Percentiles rank a stretch among this genome's conserved stretches.
phyloP scores from a whole-genome alignment of 129 eudicot genomes.

The Tanacetum coccineum region DNA sequence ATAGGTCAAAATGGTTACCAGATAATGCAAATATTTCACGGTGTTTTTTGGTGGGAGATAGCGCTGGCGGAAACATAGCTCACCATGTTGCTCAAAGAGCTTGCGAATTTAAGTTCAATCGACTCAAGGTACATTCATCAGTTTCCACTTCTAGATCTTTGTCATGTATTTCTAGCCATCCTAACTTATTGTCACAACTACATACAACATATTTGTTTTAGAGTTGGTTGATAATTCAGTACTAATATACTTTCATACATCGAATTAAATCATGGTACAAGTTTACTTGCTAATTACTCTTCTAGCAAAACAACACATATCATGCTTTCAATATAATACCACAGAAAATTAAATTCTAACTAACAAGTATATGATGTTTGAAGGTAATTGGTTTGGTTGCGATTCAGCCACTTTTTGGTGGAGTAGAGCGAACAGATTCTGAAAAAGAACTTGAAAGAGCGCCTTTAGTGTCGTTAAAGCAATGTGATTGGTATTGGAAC shows the following conservation, averaged over 20 bases:
- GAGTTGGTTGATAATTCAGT: no score
- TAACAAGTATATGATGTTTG: no score
- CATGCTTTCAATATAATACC: no score
- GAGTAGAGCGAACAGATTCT: constrained; percentile 28
- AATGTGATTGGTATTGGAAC: constrained; percentile 27
- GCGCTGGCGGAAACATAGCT: constrained; percentile 42
- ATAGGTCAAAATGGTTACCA: constrained; percentile 21
- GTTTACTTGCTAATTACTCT: no score
- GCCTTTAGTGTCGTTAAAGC: constrained; percentile 11
- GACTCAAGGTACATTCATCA: constrained; percentile 20
- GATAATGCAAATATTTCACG: constrained; percentile 27
- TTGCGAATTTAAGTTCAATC: constrained; percentile 20
- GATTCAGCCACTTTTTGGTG: constrained; percentile 36
- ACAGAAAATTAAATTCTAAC: no score
- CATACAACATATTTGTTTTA: no score
- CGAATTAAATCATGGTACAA: no score
- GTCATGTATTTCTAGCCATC: no score
- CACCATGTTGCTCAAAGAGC: constrained; percentile 37
- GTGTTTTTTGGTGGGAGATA: constrained; percentile 39
- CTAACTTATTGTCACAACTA: no score
- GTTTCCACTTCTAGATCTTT: no score
- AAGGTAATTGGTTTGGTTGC: constrained; percentile 30
- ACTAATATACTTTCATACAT: no score
- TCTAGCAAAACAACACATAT: no score
- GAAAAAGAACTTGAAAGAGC: neutral